These are phyloP conservation scores for Penicillium coprophilum DNA, from an alignment of 495 filamentous ascomycete genomes.

Conservation along the genomic window DNA sequence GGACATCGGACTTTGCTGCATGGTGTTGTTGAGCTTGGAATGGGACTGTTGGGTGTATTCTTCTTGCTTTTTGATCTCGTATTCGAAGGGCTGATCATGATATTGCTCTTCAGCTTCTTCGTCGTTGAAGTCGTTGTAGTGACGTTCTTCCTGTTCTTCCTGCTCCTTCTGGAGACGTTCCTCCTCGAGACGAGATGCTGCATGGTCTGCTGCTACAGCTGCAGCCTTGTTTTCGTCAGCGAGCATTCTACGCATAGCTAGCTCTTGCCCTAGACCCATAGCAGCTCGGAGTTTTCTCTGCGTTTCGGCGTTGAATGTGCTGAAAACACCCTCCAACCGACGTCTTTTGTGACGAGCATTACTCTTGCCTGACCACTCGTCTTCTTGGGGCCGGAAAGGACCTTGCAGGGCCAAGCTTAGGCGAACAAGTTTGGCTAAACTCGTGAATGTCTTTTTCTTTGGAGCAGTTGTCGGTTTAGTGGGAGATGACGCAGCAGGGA, in stretches of 20 bases:
- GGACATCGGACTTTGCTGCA: not conserved
- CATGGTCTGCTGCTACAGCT: slow-evolving; percentile 11
- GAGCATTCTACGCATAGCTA: slow-evolving; percentile 38
- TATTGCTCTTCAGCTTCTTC: slow-evolving; percentile 10
- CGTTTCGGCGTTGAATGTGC: slow-evolving; percentile 44
- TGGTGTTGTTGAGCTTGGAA: not conserved
- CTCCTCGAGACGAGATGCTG: slow-evolving; percentile 1
- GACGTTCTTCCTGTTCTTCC: not conserved
- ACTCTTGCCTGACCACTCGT: slow-evolving; percentile 12
- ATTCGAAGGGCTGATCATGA: not conserved
- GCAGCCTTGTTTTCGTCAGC: slow-evolving; percentile 17
- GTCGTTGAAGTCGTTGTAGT: not conserved
- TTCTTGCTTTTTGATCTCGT: not conserved
- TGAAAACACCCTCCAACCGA: slow-evolving; percentile 44
- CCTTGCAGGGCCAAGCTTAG: slow-evolving; percentile 50
- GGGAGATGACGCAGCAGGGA: slow-evolving; percentile 11
- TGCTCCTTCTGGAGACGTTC: slow-evolving; percentile 1
- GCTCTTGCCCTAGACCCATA: slow-evolving; percentile 50
- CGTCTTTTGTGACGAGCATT: slow-evolving; percentile 22
- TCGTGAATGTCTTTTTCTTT: slow-evolving; percentile 23
- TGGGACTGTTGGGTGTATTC: slow-evolving; percentile 8
- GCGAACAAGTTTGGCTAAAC: slow-evolving; percentile 44
- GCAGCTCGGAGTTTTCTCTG: slow-evolving; percentile 45
- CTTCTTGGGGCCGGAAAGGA: slow-evolving; percentile 33
- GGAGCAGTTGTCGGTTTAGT: slow-evolving; percentile 1